Base-by-base conservation (phyloP, 164 flowering plant genomes). In the Litsea cubeba region DNA sequence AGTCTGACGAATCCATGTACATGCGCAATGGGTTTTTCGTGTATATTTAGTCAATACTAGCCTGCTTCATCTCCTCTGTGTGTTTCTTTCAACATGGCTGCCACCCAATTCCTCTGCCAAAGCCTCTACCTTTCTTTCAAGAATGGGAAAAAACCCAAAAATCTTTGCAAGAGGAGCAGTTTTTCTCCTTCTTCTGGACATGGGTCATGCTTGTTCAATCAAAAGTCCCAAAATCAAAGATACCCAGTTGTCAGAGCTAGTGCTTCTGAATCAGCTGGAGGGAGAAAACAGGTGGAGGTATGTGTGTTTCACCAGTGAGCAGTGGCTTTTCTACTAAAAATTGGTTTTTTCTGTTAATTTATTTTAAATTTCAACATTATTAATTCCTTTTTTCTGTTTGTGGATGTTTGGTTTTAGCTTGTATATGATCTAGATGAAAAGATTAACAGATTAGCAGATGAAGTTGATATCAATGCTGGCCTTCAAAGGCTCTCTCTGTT, bases 401-500 rank as follows among this genome's bases (percentile, higher is more conserved):
- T 74, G 66, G 73, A 60, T 69, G 24, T 66, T 77, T 66, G 70
- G 62, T 60, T 77, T 65, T 86, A 95, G 98, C 76, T 93, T 54
- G 89, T 85, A 24, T 93, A 89, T 81, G 84, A 91, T 79, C 89
- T 84, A 81, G 95, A 91, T 66, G 94, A 86, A 50, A 89, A 86
- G 77, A 69, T 89, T 63, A 88, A 88, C 80, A 87, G 81, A 69
- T 79, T 91, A 24, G 98, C 92, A 23, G 93, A 93, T 88, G 91
- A 88, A 82, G 90, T 89, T 78, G 97, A 91, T 78, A 84, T 76
- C 85, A 77, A 84, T 7, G 84, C 92, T 76, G 90, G 91, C 12
- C 84, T 95, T 74, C 86, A 92, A 58, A 86, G 96, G 85, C 93
- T 95, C 68, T 89, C 86, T 82, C 81, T 93, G 22, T 95, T 95